Evolutionary conservation across 331 rosid genomes (phyloP), one percentile per base, ranked within the genome.

Genomic region (Quercus tomentella): DNA sequence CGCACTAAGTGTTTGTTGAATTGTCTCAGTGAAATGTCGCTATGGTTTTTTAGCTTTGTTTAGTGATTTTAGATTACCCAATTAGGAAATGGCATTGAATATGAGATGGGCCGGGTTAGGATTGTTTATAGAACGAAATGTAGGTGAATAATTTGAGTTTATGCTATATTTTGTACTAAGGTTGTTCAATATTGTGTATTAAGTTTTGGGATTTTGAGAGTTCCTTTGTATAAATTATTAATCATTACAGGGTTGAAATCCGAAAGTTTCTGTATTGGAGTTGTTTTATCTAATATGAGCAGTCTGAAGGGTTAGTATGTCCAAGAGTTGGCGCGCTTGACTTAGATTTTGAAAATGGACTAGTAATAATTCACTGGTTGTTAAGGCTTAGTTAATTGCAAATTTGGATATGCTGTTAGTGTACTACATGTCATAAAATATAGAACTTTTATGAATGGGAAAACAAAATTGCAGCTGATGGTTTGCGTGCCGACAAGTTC

Each of bases 401-500:
- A 14, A 66, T 75, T 37, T 58, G 57, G 20, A 16, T 54, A 14
- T 70, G 61, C 22, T 37, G 1, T 62, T 70, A 1, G n/a, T 30
- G 12, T 58, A 49, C 45, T 70, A 70, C 31, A 58, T 58, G 30
- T 26, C 28, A 15, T 1, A 60, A 58, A 37, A 56, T 67, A 67
- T 33, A n/a, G 12, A 12, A 7, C 37, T 78, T 74, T 67, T 11
- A 61, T 77, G 60, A 78, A 15, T 54, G 77, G 73, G 76, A 23
- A 73, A 43, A 51, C 35, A 65, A 56, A 76, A 35, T 69, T 69
- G 90, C 89, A 93, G 98, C 98, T 55, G 98, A 93, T 82, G 98
- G 98, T 76, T 83, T 93, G 82, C 94, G 98, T 58, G 97, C 98
- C 14, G 97, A 93, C 88, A 93, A 93, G 86, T 93, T 93, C 82